Evolutionary conservation across 495 filamentous ascomycete species (phyloP).

Genomic region (Penicillium pulvis): DNA sequence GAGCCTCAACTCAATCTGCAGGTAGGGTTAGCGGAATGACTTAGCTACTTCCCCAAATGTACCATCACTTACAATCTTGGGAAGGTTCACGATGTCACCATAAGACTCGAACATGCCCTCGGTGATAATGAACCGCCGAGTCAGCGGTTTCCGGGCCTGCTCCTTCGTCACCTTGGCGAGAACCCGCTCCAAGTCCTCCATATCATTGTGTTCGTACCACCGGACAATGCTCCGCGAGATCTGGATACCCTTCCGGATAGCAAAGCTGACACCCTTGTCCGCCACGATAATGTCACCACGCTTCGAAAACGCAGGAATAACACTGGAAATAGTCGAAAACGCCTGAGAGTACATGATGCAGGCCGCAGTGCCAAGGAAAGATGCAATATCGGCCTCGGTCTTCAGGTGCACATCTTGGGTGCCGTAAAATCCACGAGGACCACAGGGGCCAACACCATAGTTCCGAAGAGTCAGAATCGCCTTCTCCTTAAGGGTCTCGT

Average conservation of each 20-base stretch:
- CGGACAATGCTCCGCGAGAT: conserved; percentile 84
- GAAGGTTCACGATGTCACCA: conserved; percentile 83
- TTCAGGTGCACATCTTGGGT: conserved; percentile 99
- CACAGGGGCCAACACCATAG: conserved; percentile 95
- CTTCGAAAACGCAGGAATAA: conserved; percentile 96
- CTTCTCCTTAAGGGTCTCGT: conserved; percentile 90
- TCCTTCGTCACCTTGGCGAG: conserved; percentile 84
- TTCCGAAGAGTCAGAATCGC: conserved; percentile 90
- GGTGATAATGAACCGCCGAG: conserved; percentile 91
- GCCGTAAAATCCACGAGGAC: conserved; percentile 96
- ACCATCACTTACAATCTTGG: conserved; percentile 67
- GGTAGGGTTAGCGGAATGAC: background rate
- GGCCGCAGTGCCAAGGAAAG: conserved; percentile 78
- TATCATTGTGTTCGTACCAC: conserved; percentile 97
- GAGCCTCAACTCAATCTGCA: conserved; percentile 82
- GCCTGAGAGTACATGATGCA: conserved; percentile 95
- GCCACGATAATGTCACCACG: conserved; percentile 97
- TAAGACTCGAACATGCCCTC: conserved; percentile 92
- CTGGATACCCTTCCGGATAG: conserved; percentile 91
- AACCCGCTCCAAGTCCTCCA: conserved; percentile 87
- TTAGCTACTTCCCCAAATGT: background rate
- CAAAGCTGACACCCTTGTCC: conserved; percentile 92
- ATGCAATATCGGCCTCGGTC: conserved; percentile 90
- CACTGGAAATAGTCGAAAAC: conserved; percentile 90
- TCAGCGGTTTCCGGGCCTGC: conserved; percentile 84